Evolutionary conservation across 352 stramenopile species (phyloP), one percentile per base, ranked within the genome.

Genomic region (Globisporangium viniferum): DNA sequence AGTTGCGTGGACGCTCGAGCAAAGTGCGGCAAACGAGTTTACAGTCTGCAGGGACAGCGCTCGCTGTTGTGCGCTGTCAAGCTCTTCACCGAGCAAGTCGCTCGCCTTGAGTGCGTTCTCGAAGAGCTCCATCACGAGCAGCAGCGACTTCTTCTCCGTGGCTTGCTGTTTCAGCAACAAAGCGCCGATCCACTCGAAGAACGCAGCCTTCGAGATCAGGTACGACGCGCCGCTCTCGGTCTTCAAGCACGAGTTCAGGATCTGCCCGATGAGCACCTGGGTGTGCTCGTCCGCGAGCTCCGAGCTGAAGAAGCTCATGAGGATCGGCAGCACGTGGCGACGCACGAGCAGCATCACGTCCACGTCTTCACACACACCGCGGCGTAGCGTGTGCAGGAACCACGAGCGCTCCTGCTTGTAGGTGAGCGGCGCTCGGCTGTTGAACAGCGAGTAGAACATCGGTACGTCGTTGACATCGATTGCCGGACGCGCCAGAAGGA

Each of bases 381-480:
- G 85, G 51, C 87, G 81, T 56, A 96, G 73, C 15, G 76, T 77
- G 59, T 96, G 86, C 10, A 96, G 76, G 41, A 96, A 74, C 89
- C 89, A 96, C 29, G 86, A 90, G 6, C 89, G 86, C 68, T 94
- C 89, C 64, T 94, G 85, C 24, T 90, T 87, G 70, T 86, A 94
- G 1, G 76, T 94, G 20, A 87, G 69, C 22, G 83, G 76, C 48
- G 84, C 76, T 33, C 83, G 82, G 39, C 81, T 92, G 74, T 95
- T 91, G 71, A 96, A 96, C 4, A 96, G 71, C 55, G 89, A 80
- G 70, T 94, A 96, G 66, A 96, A 96, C 88, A 96, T 95, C 2
- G 89, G 89, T 10, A 96, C 89, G 68, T 95, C 88, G 49, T 71
- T 78, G 20, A 93, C 59, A 66, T 96, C 88, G 66, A 96, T 75